Base-by-base conservation (phyloP, 108 stramenopile genomes). In the Nitzschia sp. region DNA sequence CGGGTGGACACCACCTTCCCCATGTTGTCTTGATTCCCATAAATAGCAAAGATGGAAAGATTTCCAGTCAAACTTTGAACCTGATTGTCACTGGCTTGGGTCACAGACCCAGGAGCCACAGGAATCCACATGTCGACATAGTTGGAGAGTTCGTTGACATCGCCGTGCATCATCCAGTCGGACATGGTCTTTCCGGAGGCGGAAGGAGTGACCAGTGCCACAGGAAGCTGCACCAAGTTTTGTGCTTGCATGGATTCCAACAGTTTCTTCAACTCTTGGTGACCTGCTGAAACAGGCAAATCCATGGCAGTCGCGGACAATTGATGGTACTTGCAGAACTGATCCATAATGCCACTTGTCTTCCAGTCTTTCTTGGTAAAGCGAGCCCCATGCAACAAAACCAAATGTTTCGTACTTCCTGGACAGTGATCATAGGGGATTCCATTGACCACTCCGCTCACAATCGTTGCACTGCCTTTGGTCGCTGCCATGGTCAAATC, bases 291-390 rank as follows among this genome's bases (percentile, higher is more conserved):
- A 0, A 89, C 85, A 5, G 77, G 64, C 58, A 90, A 76, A 82
- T 90, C 86, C 63, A 84, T 60, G 0, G 89, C 89, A 19, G 79
- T 51, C 0, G 84, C 71, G 10, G 77, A 71, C 42, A 84, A 50
- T 43, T 72, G 62, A 15, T 58, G 56, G 7, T 69, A 51, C 34
- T 68, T 61, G 55, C 88, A 86, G 7, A 88, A 59, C 34, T 68
- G 70, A 26, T 75, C 43, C 2, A 92, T 51, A 39, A 92, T 81
- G 0, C 85, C 85, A 2, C 73, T 77, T 9, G 68, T 71, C 69
- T 79, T 85, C 91, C 91, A 92, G 70, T 89, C 71, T 72, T 88
- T 85, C 67, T 89, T 92, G 11, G 86, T 81, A 50, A 92, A 92
- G 51, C 58, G 56, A 40, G 86, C 70, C 15, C 88, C 91, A 68